These are phyloP conservation scores for Paraconiothyrium brasiliense DNA, from an alignment of 2,329 filamentous ascomycete species.

Conservation along the genomic window DNA sequence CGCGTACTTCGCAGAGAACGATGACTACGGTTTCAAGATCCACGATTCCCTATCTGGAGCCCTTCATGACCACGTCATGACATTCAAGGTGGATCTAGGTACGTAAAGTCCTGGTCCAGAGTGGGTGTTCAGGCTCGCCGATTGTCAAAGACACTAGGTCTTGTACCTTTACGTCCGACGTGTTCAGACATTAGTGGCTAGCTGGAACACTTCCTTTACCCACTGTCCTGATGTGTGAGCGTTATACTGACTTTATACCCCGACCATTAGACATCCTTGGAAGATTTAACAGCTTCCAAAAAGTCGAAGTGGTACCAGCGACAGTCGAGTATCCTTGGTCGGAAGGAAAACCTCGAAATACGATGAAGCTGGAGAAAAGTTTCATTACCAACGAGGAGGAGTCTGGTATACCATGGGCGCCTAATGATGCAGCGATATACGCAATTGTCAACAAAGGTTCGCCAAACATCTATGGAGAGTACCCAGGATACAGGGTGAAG, in stretches of 20 bases:
- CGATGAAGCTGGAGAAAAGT: conserved; percentile 60
- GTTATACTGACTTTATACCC: too few relatives aligned
- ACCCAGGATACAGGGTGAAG: conserved; percentile 62
- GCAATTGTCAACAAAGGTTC: conserved; percentile 62
- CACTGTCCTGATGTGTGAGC: too few relatives aligned
- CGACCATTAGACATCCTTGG: conserved; percentile 47
- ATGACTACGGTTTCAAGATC: conserved; percentile 52
- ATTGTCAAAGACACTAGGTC: too few relatives aligned
- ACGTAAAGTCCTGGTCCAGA: too few relatives aligned
- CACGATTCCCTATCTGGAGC: conserved; percentile 48
- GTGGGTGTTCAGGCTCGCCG: too few relatives aligned
- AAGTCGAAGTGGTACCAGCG: conserved; percentile 52
- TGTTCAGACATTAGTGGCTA: too few relatives aligned
- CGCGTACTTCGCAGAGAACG: conserved; percentile 35
- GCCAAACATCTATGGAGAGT: conserved; percentile 62
- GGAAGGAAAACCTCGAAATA: conserved; percentile 58
- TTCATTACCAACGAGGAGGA: conserved; percentile 51
- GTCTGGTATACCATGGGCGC: conserved; percentile 57
- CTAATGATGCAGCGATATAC: conserved; percentile 59
- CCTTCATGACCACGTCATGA: conserved; percentile 52
- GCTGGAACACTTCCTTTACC: too few relatives aligned
- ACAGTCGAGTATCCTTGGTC: conserved; percentile 61
- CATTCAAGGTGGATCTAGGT: conserved; percentile 50
- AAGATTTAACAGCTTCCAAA: conserved; percentile 47
- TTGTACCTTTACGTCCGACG: too few relatives aligned